Conservation (phyloP, 2,329 filamentous ascomycete species). For the Samsoniella hepiali region DNA sequence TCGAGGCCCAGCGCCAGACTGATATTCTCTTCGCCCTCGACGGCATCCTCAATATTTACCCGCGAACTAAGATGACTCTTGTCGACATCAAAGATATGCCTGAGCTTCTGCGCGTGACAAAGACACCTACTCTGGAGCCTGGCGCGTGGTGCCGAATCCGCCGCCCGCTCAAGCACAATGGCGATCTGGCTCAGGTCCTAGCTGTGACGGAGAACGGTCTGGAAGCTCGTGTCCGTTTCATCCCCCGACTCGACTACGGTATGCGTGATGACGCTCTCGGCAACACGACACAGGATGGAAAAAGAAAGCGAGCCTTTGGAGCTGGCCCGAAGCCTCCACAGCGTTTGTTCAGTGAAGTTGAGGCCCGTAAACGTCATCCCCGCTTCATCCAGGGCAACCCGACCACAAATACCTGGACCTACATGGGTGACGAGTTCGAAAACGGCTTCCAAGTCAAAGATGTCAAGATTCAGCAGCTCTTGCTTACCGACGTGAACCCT, state of each 20-base stretch:
- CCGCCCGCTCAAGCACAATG: conserved; percentile 74
- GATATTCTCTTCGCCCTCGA: conserved; percentile 82
- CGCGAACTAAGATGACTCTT: conserved; percentile 78
- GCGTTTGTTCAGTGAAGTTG: conserved; percentile 85
- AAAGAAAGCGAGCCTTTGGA: conserved; percentile 71
- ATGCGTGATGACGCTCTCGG: conserved; percentile 68
- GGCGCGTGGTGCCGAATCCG: conserved; percentile 91
- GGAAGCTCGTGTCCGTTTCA: conserved; percentile 80
- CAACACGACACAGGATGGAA: conserved; percentile 54
- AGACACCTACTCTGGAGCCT: conserved; percentile 78
- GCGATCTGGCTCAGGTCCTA: conserved; percentile 87
- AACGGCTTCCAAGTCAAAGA: conserved; percentile 93
- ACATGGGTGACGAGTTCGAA: conserved; percentile 84
- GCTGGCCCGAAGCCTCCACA: conserved; percentile 74
- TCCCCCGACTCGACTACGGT: conserved; percentile 90
- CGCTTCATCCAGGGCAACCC: conserved; percentile 61
- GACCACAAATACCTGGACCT: conserved; percentile 77
- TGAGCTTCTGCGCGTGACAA: conserved; percentile 85
- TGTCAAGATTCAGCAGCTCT: conserved; percentile 81
- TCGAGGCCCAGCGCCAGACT: conserved; percentile 83
- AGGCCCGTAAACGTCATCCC: conserved; percentile 84
- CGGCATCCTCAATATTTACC: conserved; percentile 84
- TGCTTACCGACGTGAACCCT: conserved; percentile 88
- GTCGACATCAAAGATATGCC: conserved; percentile 98
- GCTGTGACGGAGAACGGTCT: conserved; percentile 92